phyloP scores from a whole-genome alignment of 179 eudicot species.

The Monotropa hypopitys region DNA sequence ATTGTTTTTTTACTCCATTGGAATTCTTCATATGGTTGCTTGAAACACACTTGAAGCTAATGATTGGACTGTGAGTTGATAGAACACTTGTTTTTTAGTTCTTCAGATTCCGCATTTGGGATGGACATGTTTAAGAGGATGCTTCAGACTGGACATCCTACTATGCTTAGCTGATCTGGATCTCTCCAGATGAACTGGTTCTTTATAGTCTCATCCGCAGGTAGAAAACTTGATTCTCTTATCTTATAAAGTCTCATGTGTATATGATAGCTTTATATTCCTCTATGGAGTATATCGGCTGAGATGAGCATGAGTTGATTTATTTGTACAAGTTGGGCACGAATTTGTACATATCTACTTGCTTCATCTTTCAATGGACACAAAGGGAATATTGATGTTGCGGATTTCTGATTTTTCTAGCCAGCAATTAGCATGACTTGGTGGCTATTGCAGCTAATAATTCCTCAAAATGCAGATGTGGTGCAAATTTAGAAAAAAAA shows the following conservation, averaged over 20 bases:
- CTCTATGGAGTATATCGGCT: background rate
- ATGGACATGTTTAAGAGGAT: slow-evolving; percentile 97
- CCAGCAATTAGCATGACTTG: background rate
- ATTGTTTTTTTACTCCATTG: background rate
- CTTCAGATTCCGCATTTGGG: slow-evolving; percentile 89
- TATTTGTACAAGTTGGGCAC: background rate
- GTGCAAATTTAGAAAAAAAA: background rate
- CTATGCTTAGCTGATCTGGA: slow-evolving; percentile 75
- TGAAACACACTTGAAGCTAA: background rate
- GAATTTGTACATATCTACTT: background rate
- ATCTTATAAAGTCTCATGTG: background rate
- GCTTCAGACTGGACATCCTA: slow-evolving; percentile 99
- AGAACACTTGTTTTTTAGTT: slow-evolving; percentile 38
- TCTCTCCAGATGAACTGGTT: background rate
- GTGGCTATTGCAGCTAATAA: background rate
- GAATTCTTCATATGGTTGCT: background rate
- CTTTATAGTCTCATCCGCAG: background rate
- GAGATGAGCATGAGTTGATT: background rate
- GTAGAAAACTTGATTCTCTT: background rate
- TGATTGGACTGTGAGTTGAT: slow-evolving; percentile 8
- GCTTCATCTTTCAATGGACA: background rate
- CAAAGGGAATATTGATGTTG: background rate
- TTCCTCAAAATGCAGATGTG: background rate
- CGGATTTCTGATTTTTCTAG: background rate
- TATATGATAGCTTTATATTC: background rate